Evolutionary conservation across 225 moss, liverwort and hornwort genomes (phyloP).

Genomic region (Asterella californica): DNA sequence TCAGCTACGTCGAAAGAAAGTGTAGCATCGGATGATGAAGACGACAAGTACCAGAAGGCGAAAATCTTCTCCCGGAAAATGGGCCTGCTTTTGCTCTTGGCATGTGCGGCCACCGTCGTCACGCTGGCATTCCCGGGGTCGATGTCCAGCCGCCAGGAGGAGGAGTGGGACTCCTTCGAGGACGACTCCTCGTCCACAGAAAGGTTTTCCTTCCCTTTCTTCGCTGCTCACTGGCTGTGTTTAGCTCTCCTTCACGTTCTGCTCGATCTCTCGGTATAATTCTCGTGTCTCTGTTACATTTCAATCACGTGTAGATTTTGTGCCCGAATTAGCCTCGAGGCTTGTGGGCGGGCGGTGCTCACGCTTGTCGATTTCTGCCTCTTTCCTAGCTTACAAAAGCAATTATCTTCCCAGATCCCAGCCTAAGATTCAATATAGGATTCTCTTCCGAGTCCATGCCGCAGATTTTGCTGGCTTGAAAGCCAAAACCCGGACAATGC

Average conservation of each 20-base stretch:
- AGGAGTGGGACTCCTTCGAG: neutral
- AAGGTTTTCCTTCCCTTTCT: neutral
- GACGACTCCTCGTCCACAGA: neutral
- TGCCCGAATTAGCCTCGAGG: neutral
- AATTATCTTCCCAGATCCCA: no score
- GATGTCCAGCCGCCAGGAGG: neutral
- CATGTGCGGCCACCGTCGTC: slow-evolving; percentile 19
- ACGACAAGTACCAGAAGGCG: slow-evolving; percentile 37
- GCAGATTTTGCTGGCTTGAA: no score
- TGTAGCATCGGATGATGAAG: slow-evolving; percentile 20
- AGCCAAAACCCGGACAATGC: no score
- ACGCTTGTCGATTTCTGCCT: no score
- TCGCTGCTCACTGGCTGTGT: neutral
- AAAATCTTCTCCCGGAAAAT: slow-evolving; percentile 28
- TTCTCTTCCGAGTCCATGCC: no score
- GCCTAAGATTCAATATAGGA: no score
- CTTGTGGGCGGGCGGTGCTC: no score
- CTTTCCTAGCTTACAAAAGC: no score
- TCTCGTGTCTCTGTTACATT: no score
- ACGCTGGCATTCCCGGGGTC: slow-evolving; percentile 21
- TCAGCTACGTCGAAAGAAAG: neutral
- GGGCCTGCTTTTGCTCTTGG: slow-evolving; percentile 29
- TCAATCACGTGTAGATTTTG: neutral
- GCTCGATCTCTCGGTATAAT: no score
- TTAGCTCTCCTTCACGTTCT: no score